Evolutionary conservation across 2,329 filamentous ascomycete species (phyloP), one percentile per base, ranked within the genome.

Genomic region (Phaeoacremonium minimum): DNA sequence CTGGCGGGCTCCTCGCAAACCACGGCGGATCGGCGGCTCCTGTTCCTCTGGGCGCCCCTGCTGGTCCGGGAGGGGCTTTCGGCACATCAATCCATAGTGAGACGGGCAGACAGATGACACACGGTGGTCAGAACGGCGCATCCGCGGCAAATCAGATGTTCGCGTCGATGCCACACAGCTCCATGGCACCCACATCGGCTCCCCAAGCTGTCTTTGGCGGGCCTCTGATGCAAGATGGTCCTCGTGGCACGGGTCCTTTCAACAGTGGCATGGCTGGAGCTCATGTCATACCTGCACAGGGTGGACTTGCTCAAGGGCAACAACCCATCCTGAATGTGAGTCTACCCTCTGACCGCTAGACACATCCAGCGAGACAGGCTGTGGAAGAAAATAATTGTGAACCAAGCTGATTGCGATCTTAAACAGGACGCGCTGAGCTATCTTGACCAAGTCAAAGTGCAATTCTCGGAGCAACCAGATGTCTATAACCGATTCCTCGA

Each of bases 401-500:
- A 19, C 28, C 22, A 22, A 43, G 40, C 54, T 60, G 46, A 63
- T 49, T 22, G 30, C 33, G 35, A 12, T 28, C 40, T 36, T 39
- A 32, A 46, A 18, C 49, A 78, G 71, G 70, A 80, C 55, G 93
- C 93, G 19, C 74, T 98, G 30, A 96, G 89, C 53, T 98, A 98
- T 56, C 77, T 98, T 16, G 93, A 98, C 56, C 93, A 97, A 61
- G 93, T 98, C 46, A 98, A 98, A 63, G 90, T 97, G 18, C 90
- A 95, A 55, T 98, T 98, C 50, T 86, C 89, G 42, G 91, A 97
- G 45, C 89, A 96, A 48, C 90, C 93, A 4, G 91, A 97, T 60
- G 93, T 98, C 1, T 98, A 98, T 55, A 97, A 97, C 54, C 76
- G 87, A 26, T 97, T 98, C 51, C 67, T 98, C 31, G 93, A 98